phyloP scores from a whole-genome alignment of 2,329 filamentous ascomycete species.

The Dactylonectria macrodidyma region DNA sequence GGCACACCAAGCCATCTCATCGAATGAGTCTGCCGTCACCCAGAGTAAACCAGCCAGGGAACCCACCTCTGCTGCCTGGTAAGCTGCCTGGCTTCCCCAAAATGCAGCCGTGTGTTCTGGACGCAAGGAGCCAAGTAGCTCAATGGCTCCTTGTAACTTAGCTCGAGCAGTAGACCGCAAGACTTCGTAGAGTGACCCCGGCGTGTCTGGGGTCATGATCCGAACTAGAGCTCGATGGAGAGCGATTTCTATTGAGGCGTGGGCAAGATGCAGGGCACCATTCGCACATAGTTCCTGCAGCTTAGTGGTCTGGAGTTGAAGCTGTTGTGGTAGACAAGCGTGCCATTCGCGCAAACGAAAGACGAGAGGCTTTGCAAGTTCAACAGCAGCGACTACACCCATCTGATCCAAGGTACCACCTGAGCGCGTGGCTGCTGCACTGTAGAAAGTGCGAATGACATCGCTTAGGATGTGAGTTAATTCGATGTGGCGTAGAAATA shows the following conservation, averaged over 20 bases:
- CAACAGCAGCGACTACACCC: conserved; percentile 52
- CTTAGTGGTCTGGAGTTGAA: conserved; percentile 61
- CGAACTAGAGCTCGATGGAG: conserved; percentile 66
- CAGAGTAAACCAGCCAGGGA: conserved; percentile 59
- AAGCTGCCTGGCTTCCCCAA: conserved; percentile 61
- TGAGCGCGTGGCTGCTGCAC: conserved; percentile 49
- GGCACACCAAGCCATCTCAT: conserved; percentile 58
- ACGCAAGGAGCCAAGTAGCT: conserved; percentile 58
- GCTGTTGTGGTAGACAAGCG: conserved; percentile 59
- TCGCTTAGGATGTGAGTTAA: conserved; percentile 67
- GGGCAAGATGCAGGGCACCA: conserved; percentile 65
- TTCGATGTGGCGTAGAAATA: conserved; percentile 66
- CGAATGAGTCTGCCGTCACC: conserved; percentile 55
- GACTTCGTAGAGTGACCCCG: conserved; percentile 48
- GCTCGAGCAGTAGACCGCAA: conserved; percentile 57
- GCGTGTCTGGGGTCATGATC: conserved; percentile 54
- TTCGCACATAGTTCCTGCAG: conserved; percentile 59
- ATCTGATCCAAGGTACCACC: conserved; percentile 51
- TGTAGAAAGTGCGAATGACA: conserved; percentile 65
- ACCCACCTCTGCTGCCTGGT: conserved; percentile 60
- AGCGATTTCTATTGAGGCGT: conserved; percentile 66
- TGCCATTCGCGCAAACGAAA: conserved; percentile 60
- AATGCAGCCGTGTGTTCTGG: conserved; percentile 63
- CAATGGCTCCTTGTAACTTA: conserved; percentile 57
- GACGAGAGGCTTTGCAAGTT: conserved; percentile 52